Base-by-base conservation (phyloP, 2,329 filamentous ascomycete species). In the Aspergillus sp. region DNA sequence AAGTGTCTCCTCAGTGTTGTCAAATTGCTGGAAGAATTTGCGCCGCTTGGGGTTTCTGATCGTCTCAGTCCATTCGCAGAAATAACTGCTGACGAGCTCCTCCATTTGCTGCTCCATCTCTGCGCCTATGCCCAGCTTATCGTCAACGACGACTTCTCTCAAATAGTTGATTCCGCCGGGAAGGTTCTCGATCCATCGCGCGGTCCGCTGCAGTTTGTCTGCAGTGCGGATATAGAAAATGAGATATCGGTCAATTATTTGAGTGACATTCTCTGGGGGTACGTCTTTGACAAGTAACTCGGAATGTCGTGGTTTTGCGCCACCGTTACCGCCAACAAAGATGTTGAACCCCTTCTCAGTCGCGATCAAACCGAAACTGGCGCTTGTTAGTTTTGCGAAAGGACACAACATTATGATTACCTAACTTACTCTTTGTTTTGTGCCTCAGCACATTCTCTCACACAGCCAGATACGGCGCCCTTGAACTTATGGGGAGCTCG, bases 151-250 rank as follows among this genome's bases (percentile, higher is more conserved):
- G 3, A 96, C 92, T 68, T 92, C 86, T 55, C 87, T 87, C 0
- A 96, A 85, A 72, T 96, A 96, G 60, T 85, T 84, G 76, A 96
- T 88, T 1, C 92, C 92, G 6, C 92, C 92, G 0, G 92, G 92
- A 0, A 96, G 83, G 55, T 84, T 85, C 75, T 96, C 92, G 42
- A 96, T 81, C 92, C 92, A 96, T 24, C 91, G 85, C 0, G 92
- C 92, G 26, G 92, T 96, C 53, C 92, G 86, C 76, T 96, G 92
- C 0, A 96, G 85, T 71, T 90, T 92, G 78, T 96, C 92, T 49
- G 91, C 92, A 0, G 93, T 96, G 65, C 92, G 90, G 69, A 96
- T 95, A 78, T 96, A 96, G 81, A 96, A 94, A 78, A 93, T 91
- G 24, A 96, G 84, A 71, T 95, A 96, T 49, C 93, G 88, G 74